These are phyloP conservation scores for Citrus sp. DNA, from an alignment of 345 rosid species.

Conservation along the genomic window DNA sequence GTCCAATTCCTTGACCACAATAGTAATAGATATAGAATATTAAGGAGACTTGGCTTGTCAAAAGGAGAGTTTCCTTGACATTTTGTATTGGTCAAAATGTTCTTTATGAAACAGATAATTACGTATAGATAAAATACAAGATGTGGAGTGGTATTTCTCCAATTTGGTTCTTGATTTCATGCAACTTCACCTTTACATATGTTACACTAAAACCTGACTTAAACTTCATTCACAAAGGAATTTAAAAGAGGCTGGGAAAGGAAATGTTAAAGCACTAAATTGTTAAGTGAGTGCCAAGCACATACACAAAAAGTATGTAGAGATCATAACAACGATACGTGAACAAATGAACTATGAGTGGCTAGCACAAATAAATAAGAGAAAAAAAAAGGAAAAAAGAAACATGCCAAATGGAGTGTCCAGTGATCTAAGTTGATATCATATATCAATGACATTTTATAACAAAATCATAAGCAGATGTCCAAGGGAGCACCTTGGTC, in stretches of 20 bases:
- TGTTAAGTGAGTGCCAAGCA: not conserved
- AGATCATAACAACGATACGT: not conserved
- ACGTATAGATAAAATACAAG: not conserved
- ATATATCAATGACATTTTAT: not conserved
- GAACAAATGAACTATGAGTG: constrained; percentile 5
- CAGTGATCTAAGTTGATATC: not conserved
- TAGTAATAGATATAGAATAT: not conserved
- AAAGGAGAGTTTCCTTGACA: not conserved
- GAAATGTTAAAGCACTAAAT: not conserved
- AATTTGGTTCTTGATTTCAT: no score
- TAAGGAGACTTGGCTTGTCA: not conserved
- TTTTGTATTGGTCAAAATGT: not conserved
- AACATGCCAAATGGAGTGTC: not conserved
- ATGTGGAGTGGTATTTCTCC: no score
- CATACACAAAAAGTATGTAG: not conserved
- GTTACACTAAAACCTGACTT: not conserved
- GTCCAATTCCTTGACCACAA: not conserved
- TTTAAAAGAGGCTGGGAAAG: not conserved
- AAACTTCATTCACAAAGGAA: not conserved
- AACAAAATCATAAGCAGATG: constrained; percentile 16
- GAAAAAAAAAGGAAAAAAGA: not conserved
- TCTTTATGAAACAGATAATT: not conserved
- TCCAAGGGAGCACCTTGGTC: constrained; percentile 57
- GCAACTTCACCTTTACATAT: not conserved
- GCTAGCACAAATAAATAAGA: not conserved